phyloP scores from a whole-genome alignment of 768 basidiomycete genomes.

The Agrocybe praecox region DNA sequence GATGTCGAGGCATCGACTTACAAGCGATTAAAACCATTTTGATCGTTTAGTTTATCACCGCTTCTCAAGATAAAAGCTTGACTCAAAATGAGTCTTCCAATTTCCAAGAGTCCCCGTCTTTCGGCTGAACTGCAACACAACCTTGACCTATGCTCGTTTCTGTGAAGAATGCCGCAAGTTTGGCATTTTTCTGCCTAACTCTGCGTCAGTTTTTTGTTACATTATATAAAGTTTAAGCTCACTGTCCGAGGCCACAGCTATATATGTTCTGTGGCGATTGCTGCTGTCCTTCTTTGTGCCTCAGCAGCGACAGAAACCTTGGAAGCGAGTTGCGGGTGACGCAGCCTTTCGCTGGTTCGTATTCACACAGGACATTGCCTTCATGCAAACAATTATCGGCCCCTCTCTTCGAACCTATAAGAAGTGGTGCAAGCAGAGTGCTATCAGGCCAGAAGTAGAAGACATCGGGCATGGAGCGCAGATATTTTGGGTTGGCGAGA shows the following conservation, averaged over 20 bases:
- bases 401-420: constrained; percentile 4
- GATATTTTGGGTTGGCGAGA: constrained; percentile 15
- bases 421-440: constrained; percentile 5
- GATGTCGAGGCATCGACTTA: background rate
- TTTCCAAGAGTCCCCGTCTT: background rate
- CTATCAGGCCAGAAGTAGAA: constrained; percentile 5
- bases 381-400: constrained; percentile 3
- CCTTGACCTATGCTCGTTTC: background rate
- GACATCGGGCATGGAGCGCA: constrained; percentile 2
- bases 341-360: constrained; percentile 11
- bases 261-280: constrained; percentile 1
- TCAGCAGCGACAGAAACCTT: constrained; percentile 7
- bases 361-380: constrained; percentile 3
- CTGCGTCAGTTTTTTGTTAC: constrained; percentile 4
- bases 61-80: background rate
- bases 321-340: constrained; percentile 13
- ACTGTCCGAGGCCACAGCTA: background rate
- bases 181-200: background rate
- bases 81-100: background rate
- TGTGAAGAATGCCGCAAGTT: background rate
- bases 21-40: background rate
- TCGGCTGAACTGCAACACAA: background rate
- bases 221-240: background rate
- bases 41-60: background rate
- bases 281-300: background rate